phyloP scores from a whole-genome alignment of 371 early-diverging fungal genomes.

The Syncephalastrum monosporum region DNA sequence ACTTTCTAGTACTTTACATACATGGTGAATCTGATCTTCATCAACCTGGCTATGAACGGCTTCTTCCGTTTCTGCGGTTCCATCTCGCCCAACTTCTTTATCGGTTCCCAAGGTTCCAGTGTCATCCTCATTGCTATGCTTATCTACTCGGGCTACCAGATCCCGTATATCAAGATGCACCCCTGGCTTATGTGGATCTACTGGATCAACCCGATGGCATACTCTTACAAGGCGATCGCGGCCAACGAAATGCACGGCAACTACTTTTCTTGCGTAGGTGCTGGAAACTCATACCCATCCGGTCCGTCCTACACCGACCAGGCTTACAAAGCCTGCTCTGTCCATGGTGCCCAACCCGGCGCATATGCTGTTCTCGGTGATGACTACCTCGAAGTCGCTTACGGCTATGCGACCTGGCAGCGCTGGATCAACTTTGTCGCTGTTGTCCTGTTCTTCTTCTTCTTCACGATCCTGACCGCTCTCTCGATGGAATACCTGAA shows the following conservation, averaged over 20 bases:
- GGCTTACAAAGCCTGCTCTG: slow-evolving; percentile 53
- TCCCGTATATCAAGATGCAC: slow-evolving; percentile 59
- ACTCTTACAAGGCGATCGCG: slow-evolving; percentile 64
- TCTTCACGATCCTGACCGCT: slow-evolving; percentile 52
- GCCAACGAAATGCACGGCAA: slow-evolving; percentile 64
- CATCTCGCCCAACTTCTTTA: slow-evolving; percentile 54
- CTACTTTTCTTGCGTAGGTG: slow-evolving; percentile 36
- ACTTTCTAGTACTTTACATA: slow-evolving; percentile 50
- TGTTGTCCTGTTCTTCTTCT: slow-evolving; percentile 52
- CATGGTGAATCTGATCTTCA: slow-evolving; percentile 39
- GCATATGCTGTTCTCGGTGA: slow-evolving; percentile 42
- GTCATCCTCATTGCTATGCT: slow-evolving; percentile 51
- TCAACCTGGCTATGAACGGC: slow-evolving; percentile 57
- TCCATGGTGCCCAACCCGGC: slow-evolving; percentile 54
- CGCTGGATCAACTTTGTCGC: slow-evolving; percentile 64
- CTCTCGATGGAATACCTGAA: slow-evolving; percentile 55
- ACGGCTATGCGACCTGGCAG: slow-evolving; percentile 43
- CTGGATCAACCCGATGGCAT: slow-evolving; percentile 71
- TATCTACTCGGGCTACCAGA: slow-evolving; percentile 65
- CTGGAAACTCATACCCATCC: slow-evolving; percentile 36
- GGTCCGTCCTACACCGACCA: slow-evolving; percentile 43
- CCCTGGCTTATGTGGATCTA: slow-evolving; percentile 74
- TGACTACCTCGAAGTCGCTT: slow-evolving; percentile 46
- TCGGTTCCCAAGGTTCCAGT: slow-evolving; percentile 56
- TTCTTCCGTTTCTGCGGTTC: slow-evolving; percentile 65